Conservation (phyloP, 164 flowering plant genomes). For the Nelumbo lutea region DNA sequence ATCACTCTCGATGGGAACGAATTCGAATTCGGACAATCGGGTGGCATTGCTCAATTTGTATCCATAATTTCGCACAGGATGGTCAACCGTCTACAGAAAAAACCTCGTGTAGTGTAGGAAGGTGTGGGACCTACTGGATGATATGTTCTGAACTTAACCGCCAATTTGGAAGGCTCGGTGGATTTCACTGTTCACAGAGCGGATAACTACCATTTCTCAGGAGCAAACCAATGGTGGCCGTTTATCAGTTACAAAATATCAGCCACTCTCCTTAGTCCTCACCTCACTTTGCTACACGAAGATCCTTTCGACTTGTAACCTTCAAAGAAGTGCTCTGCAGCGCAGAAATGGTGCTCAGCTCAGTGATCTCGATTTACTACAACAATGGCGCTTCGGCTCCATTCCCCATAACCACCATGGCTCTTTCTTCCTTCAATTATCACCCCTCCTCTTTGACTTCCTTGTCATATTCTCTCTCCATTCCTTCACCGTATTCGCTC, state of each 20-base stretch:
- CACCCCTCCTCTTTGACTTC: conserved; percentile 7
- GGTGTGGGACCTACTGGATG: too few relatives aligned
- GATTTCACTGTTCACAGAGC: too few relatives aligned
- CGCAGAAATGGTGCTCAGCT: conserved; percentile 13
- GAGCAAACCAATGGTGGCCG: conserved; percentile 11
- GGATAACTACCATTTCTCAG: too few relatives aligned
- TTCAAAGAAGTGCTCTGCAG: neutral
- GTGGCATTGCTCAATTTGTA: too few relatives aligned
- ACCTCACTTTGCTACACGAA: neutral
- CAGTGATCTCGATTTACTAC: conserved; percentile 20
- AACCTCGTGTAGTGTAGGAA: too few relatives aligned
- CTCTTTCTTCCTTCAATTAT: conserved; percentile 14
- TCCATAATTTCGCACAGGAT: too few relatives aligned
- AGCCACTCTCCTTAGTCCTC: neutral
- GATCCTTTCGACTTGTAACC: neutral
- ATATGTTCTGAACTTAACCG: too few relatives aligned
- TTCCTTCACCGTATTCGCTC: conserved; percentile 10
- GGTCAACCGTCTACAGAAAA: too few relatives aligned
- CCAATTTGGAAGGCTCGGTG: too few relatives aligned
- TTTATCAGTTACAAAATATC: conserved; percentile 16
- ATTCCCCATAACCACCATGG: conserved; percentile 14
- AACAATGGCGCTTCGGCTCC: conserved; percentile 23
- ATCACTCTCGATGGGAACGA: too few relatives aligned
- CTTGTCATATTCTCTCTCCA: conserved; percentile 14
- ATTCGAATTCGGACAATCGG: too few relatives aligned